Evolutionary conservation across 2,329 filamentous ascomycete species (phyloP), one percentile per base, ranked within the genome.

Genomic region (Hypomyces rosellus): DNA sequence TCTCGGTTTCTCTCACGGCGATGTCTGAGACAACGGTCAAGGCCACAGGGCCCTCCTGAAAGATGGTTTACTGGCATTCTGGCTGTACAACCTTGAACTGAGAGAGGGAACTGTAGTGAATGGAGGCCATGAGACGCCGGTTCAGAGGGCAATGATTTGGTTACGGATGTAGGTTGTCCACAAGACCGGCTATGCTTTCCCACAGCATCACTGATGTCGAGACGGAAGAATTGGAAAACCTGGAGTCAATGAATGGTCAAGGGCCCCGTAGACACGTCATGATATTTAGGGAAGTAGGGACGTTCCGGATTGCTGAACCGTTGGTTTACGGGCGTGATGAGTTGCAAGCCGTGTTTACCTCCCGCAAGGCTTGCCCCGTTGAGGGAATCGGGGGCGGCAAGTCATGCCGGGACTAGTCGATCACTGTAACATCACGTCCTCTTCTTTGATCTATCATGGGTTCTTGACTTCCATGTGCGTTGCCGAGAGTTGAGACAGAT

Each of bases 1-100:
- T 48, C 34, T 38, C 40, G 16, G 33, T 45, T 20, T 48, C 50
- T 52, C 22, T 41, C 42, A 48, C 36, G 16, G 16, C 39, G 33
- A 49, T 59, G 56, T 61, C 58, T 58, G 41, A 64, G 64, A 64
- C 62, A 65, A 54, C 48, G 53, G 40, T 51, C 34, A 30, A 58
- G 55, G 53, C 51, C 25, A 38, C 54, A 54, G 59, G 55, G 55
- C 53, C 61, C 57, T 60, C 59, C 41, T 48, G 53, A 54, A 46
- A 62, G 48, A 47, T 53, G 55, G 53, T 48, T 51, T 45, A 25
- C 33, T 34, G 47, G 41, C 34, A 46, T 51, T 38, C 34, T 25
- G 30, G 47, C 48, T 52, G 50, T 49, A 46, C 37, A 34, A 52
- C 46, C 15, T 34, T 18, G 14, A 39, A 46, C 13, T 42, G 20